Evolutionary conservation across 1,284 basidiomycete genomes (phyloP), one percentile per base, ranked within the genome.

Genomic region (Leccinum holopus): DNA sequence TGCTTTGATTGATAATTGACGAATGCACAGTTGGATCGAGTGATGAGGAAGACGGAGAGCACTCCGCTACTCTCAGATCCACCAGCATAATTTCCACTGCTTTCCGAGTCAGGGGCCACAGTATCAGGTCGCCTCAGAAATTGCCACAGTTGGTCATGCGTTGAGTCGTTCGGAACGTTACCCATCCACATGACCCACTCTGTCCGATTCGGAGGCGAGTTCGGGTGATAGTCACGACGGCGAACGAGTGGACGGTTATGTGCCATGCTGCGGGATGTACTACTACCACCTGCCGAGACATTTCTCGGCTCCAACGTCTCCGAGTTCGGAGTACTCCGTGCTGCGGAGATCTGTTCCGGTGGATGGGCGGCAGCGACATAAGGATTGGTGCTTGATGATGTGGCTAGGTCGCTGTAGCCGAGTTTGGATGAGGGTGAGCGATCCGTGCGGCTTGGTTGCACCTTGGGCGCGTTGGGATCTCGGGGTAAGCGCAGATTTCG

Each of bases 131-230:
- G 77, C 60, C 83, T 88, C 78, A 98, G 97, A 73, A 96, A 95
- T 3, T 81, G 80, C 91, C 90, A 94, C 2, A 98, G 81, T 75
- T 98, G 96, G 69, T 95, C 90, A 64, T 95, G 86, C 0, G 87
- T 89, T 5, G 94, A 88, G 70, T 97, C 93, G 11, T 83, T 82
- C 1, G 94, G 92, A 4, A 96, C 89, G 69, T 96, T 97, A 10
- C 94, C 94, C 16, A 87, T 87, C 97, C 96, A 98, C 91, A 97
- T 94, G 2, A 97, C 95, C 90, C 90, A 96, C 66, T 95, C 93
- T 21, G 92, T 94, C 11, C 94, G 84, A 57, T 90, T 82, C 7
- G 85, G 77, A 12, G 88, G 87, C 2, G 87, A 84, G 63, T 85
- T 87, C 1, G 88, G 87, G 63, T 89, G 88, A 68, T 87, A 81